phyloP scores from a whole-genome alignment of 331 rosid species.

The Rosa hybrid region DNA sequence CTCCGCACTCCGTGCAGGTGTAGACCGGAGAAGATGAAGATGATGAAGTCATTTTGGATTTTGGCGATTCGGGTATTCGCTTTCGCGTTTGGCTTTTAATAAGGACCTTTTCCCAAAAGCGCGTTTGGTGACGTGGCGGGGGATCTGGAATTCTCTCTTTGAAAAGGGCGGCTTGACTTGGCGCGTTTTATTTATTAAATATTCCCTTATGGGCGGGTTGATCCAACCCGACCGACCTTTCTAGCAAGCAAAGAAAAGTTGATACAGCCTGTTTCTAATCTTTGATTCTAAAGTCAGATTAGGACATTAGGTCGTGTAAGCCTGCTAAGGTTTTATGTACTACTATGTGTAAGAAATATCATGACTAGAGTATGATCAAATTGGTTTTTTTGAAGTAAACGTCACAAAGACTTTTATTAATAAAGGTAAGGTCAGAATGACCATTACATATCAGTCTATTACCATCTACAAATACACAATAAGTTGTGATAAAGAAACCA shows the following conservation, averaged over 20 bases:
- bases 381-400: too few species aligned
- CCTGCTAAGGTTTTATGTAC: background rate
- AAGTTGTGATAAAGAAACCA: too few species aligned
- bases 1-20: conserved; percentile 59
- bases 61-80: background rate
- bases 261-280: too few species aligned
- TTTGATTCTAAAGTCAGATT: background rate
- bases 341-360: too few species aligned
- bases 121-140: conserved; percentile 15
- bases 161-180: background rate
- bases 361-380: too few species aligned
- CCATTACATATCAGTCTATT: too few species aligned
- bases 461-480: too few species aligned
- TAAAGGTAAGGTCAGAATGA: too few species aligned
- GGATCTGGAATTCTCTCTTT: background rate
- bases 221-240: background rate
- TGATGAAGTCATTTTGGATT: background rate
- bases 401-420: too few species aligned
- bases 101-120: background rate
- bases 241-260: background rate
- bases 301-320: background rate
- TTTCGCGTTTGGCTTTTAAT: background rate
- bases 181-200: background rate
- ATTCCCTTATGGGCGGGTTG: background rate
- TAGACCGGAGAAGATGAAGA: conserved; percentile 46